Evolutionary conservation across 139 green algal species (phyloP).

Genomic region (Volvox africanus): DNA sequence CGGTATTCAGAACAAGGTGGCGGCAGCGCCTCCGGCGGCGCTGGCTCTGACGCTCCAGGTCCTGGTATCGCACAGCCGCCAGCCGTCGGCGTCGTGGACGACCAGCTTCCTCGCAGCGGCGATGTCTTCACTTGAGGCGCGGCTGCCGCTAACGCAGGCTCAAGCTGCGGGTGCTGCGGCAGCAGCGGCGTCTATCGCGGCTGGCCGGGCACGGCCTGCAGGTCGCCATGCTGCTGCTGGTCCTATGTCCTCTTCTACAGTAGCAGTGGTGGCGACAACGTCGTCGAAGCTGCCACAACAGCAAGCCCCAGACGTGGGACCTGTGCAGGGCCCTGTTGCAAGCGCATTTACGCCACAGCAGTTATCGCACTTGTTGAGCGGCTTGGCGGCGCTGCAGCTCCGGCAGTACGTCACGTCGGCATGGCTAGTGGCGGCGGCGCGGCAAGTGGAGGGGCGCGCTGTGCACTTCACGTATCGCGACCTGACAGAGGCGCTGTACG

Average conservation of each 20-base stretch:
- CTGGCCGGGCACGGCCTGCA: background rate
- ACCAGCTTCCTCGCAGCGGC: background rate
- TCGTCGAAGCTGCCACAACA: background rate
- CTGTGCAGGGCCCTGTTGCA: background rate
- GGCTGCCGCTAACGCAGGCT: conserved; percentile 38
- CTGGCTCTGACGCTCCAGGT: conserved; percentile 40
- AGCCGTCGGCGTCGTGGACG: conserved; percentile 20
- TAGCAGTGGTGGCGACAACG: background rate
- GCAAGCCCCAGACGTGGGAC: too few relatives aligned
- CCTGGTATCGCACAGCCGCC: background rate
- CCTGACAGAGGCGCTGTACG: conserved; percentile 38
- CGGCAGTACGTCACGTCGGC: background rate
- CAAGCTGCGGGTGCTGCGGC: conserved; percentile 33
- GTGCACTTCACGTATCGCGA: background rate
- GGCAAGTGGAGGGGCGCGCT: conserved; percentile 36
- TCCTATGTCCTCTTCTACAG: background rate
- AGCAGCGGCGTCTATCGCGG: background rate
- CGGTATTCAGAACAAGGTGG: conserved; percentile 25
- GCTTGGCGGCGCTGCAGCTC: conserved; percentile 19
- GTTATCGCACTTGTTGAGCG: conserved; percentile 8
- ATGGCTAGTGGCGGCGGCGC: conserved; percentile 5
- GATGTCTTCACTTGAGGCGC: conserved; percentile 2
- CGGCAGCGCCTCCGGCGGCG: conserved; percentile 31
- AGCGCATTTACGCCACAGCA: conserved; percentile 10
- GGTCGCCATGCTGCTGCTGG: too few relatives aligned